Evolutionary conservation across 257 asterid species (phyloP).

Genomic region (Solanum chaucha): DNA sequence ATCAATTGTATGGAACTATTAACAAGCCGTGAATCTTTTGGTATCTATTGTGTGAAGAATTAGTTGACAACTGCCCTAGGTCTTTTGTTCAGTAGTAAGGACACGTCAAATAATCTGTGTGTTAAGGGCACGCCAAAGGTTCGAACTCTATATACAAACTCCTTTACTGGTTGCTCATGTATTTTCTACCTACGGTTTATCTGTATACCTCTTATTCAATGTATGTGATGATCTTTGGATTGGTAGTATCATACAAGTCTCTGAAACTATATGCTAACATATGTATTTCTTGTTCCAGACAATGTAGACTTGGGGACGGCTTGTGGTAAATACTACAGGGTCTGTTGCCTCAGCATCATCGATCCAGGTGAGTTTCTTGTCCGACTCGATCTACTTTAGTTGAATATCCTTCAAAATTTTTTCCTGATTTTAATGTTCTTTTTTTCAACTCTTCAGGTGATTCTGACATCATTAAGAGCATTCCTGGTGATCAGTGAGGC

Average conservation of each 20-base stretch:
- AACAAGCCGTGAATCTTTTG: not conserved
- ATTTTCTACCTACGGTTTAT: not conserved
- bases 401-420: not conserved
- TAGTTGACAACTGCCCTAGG: not conserved
- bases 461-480: constrained; percentile 57
- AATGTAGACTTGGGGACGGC: constrained; percentile 74
- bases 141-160: not conserved
- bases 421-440: not conserved
- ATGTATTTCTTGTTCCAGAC: constrained; percentile 19
- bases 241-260: not conserved
- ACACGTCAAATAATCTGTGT: not conserved
- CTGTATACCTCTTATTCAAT: not conserved
- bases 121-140: not conserved
- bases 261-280: not conserved
- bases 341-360: constrained; percentile 64
- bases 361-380: constrained; percentile 38
- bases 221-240: not conserved
- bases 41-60: not conserved
- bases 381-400: not conserved
- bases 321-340: constrained; percentile 64
- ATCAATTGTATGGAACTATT: not conserved
- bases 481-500: constrained; percentile 48
- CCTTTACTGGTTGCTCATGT: not conserved
- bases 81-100: not conserved
- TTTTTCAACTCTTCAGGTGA: constrained; percentile 33